Conservation (phyloP, 805 yeast species). For the Schwanniomyces vanrijiae region DNA sequence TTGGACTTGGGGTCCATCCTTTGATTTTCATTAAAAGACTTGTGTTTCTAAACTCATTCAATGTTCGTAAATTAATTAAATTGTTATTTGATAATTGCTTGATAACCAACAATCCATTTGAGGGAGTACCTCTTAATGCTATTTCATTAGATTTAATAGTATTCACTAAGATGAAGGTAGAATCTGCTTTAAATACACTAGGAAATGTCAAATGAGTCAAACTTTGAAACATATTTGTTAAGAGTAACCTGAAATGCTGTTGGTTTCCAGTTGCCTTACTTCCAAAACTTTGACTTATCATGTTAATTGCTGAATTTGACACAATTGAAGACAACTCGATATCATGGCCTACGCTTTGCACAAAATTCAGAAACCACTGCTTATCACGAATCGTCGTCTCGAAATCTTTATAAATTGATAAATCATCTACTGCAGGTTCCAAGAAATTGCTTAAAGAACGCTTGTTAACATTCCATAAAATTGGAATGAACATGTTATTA, state of each 20-base stretch:
- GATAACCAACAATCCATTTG: constrained; percentile 45
- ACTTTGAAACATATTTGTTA: constrained; percentile 35
- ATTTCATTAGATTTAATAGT: constrained; percentile 68
- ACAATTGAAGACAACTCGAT: constrained; percentile 22
- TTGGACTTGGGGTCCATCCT: constrained; percentile 30
- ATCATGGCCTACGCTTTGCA: constrained; percentile 17
- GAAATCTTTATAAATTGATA: constrained; percentile 15
- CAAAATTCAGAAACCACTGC: constrained; percentile 27
- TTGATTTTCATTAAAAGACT: constrained; percentile 33
- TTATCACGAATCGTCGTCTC: constrained; percentile 13
- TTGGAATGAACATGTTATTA: constrained; percentile 80
- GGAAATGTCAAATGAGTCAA: constrained; percentile 40
- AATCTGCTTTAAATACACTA: constrained; percentile 33
- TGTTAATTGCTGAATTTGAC: constrained; percentile 25
- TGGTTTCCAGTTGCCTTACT: constrained; percentile 12
- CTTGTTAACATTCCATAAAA: constrained; percentile 56
- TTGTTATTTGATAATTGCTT: constrained; percentile 63
- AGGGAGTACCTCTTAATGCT: constrained; percentile 52
- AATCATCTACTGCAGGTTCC: constrained; percentile 7
- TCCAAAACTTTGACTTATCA: constrained; percentile 21
- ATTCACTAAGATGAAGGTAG: constrained; percentile 44
- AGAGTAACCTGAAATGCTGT: constrained; percentile 25
- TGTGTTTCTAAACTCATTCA: constrained; percentile 38
- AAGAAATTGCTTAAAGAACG: constrained; percentile 25
- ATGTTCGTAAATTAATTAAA: constrained; percentile 56